These are phyloP conservation scores for Atkinsonella hypoxylon DNA, from an alignment of 2,329 filamentous ascomycete species.

Conservation along the genomic window DNA sequence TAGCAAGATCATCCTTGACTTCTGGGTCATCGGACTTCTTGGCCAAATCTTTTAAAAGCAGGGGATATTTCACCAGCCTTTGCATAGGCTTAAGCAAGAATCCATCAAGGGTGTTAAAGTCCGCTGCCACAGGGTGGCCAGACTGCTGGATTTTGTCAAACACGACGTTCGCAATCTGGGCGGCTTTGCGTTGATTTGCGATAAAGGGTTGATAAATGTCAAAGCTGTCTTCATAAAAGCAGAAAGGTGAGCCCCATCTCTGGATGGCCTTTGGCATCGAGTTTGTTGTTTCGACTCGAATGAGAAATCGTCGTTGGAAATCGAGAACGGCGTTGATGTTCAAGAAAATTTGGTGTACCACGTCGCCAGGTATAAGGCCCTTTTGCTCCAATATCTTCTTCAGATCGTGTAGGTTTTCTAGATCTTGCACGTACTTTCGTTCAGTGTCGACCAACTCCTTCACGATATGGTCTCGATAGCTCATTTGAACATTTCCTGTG, in stretches of 20 bases:
- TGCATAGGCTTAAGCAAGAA: conserved; percentile 97
- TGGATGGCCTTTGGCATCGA: conserved; percentile 64
- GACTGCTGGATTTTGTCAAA: conserved; percentile 78
- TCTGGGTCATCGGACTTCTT: conserved; percentile 72
- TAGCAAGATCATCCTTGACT: conserved; percentile 57
- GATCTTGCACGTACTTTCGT: conserved; percentile 92
- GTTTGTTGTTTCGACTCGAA: conserved; percentile 91
- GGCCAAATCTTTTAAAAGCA: conserved; percentile 79
- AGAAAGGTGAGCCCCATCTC: conserved; percentile 91
- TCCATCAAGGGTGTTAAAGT: conserved; percentile 77
- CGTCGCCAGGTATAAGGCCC: conserved; percentile 77
- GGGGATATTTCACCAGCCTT: conserved; percentile 83
- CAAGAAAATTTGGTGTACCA: conserved; percentile 87
- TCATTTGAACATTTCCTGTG: conserved; percentile 52
- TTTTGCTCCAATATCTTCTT: conserved; percentile 85
- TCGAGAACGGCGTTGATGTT: conserved; percentile 93
- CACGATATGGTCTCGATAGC: conserved; percentile 74
- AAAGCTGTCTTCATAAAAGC: conserved; percentile 74
- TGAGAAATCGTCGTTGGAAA: conserved; percentile 89
- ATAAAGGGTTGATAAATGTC: conserved; percentile 95
- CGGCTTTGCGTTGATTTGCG: conserved; percentile 87
- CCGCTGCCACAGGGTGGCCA: conserved; percentile 68
- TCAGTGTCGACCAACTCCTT: conserved; percentile 90
- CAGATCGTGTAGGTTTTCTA: conserved; percentile 85
- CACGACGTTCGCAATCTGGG: conserved; percentile 67